These are phyloP conservation scores for Macrophomina tecta DNA, from an alignment of 2,329 filamentous ascomycete species.

Conservation along the genomic window DNA sequence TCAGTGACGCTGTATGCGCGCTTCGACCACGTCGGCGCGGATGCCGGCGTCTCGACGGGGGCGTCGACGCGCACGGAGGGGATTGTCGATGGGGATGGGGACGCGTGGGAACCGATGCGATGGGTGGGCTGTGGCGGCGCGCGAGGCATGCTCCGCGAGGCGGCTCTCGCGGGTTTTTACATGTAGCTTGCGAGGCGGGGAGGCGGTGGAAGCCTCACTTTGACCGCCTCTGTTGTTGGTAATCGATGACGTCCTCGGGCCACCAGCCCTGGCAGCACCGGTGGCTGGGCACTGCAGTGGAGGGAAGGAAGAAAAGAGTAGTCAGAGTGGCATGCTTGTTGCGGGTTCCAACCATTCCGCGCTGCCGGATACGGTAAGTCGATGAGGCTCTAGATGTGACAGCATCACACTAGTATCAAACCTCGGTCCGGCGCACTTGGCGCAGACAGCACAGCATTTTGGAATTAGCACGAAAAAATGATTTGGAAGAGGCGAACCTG, in stretches of 20 bases:
- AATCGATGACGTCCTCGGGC: slow-evolving; percentile 36
- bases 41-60: slow-evolving; percentile 60
- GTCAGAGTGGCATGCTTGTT: neutral
- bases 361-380: neutral
- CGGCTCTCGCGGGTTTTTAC: slow-evolving; percentile 56
- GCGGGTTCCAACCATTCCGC: neutral
- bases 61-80: slow-evolving; percentile 53
- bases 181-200: slow-evolving; percentile 55
- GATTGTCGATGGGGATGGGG: slow-evolving; percentile 26
- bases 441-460: neutral
- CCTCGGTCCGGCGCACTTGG: too few species aligned
- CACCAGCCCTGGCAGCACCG: neutral
- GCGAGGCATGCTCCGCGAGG: slow-evolving; percentile 57
- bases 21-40: slow-evolving; percentile 59
- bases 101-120: neutral
- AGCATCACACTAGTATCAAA: too few species aligned
- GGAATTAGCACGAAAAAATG: neutral
- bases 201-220: slow-evolving; percentile 37
- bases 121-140: slow-evolving; percentile 54
- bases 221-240: slow-evolving; percentile 55
- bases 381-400: too few species aligned
- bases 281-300: slow-evolving; percentile 26
- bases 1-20: slow-evolving; percentile 55
- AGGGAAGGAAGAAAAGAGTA: slow-evolving; percentile 37
- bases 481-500: neutral